Base-by-base conservation (phyloP, 2,329 filamentous ascomycete genomes). In the Epichloe uncinata region DNA sequence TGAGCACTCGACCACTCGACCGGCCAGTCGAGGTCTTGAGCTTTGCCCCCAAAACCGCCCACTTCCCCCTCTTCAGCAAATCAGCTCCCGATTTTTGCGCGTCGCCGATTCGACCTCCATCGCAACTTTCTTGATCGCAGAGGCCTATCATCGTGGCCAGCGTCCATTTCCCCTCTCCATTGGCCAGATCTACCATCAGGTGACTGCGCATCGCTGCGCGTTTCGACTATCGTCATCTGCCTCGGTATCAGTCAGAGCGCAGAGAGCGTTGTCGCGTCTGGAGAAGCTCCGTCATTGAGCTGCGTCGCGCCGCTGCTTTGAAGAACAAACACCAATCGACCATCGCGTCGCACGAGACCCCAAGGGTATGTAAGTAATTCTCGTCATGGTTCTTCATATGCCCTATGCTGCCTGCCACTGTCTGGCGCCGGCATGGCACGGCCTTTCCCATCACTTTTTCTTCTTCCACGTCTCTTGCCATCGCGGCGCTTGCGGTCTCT, bases 61-160 rank as follows among this genome's bases (percentile, higher is more conserved):
- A 54, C 53, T 50, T 50, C 51, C 53, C 52, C 52, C 50, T 35
- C 13, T 41, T 45, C 63, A 68, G 66, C 73, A 77, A 77, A 77
- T 77, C 74, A 77, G 69, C 69, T 66, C 65, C 65, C 65, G 53
- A 38, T 47, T 63, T 62, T 61, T 50, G 57, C 60, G 58, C 61
- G 59, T 64, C 59, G 58, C 59, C 54, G 55, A 57, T 52, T 65
- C 58, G 58, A 58, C 60, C 53, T 57, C 55, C 57, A 58, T 65
- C 61, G 59, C 64, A 59, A 60, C 63, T 60, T 49, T 65, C 63
- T 64, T 69, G 58, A 68, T 64, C 63, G 61, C 60, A 58, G 59
- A 70, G 61, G 69, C 74, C 75, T 78, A 77, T 78, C 73, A 76
- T 62, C 64, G 64, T 69, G 66, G 60, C 61, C 60, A 73, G 60